Percentiles rank a stretch among this genome's conserved stretches.
phyloP scores from a whole-genome alignment of 495 filamentous ascomycete species.

The Trichoderma gamsii region DNA sequence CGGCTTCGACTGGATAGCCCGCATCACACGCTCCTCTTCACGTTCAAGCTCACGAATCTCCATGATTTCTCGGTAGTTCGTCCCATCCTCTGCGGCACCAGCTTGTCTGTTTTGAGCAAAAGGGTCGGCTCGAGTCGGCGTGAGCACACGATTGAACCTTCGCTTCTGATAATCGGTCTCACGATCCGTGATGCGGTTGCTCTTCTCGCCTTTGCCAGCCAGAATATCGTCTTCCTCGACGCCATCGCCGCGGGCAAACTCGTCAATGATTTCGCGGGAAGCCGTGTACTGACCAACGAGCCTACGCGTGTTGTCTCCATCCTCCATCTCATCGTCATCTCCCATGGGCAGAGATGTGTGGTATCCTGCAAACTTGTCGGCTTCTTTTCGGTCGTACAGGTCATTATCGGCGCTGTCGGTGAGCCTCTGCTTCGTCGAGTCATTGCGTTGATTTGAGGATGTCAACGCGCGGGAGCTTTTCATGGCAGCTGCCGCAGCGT shows the following conservation, averaged over 20 bases:
- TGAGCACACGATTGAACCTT: conserved; percentile 77
- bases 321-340: conserved; percentile 79
- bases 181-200: conserved; percentile 80
- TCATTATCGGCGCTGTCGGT: conserved; percentile 91
- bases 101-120: conserved; percentile 72
- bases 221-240: conserved; percentile 91
- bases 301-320: conserved; percentile 64
- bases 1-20: conserved; percentile 68
- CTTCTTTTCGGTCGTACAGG: conserved; percentile 77
- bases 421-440: conserved; percentile 90
- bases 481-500: conserved; percentile 71
- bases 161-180: conserved; percentile 99
- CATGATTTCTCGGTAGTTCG: conserved; percentile 88
- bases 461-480: conserved; percentile 87
- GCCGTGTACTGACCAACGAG: conserved; percentile 97
- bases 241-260: conserved; percentile 79
- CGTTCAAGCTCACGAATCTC: conserved; percentile 82
- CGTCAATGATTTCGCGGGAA: conserved; percentile 81
- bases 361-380: conserved; percentile 85
- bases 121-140: conserved; percentile 82
- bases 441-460: conserved; percentile 78
- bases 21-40: conserved; percentile 85
- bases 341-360: conserved; percentile 79
- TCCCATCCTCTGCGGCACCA: conserved; percentile 53
- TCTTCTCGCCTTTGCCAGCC: conserved; percentile 72